Conservation (phyloP, 495 filamentous ascomycete genomes). For the Podospora pseudocomata region DNA sequence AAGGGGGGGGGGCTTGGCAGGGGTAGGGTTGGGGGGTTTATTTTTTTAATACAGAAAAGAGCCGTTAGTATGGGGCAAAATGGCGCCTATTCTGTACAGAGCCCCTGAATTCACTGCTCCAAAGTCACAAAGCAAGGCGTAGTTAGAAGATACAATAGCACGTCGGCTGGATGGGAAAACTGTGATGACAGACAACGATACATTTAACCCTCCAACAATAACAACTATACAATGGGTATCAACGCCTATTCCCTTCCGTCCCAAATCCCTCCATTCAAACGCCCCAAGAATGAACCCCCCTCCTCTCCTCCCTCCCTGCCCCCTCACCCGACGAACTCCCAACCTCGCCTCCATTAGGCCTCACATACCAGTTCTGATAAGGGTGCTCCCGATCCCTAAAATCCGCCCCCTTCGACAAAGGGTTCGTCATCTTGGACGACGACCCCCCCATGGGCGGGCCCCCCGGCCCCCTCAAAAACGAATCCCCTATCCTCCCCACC, state of each 20-base stretch:
- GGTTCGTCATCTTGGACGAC: neutral
- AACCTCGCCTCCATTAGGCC: neutral
- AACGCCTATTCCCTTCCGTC: neutral
- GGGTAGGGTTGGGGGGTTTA: neutral
- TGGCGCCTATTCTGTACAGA: too few relatives aligned
- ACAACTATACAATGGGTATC: neutral
- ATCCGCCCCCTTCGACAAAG: conserved; percentile 1
- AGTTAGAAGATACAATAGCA: too few relatives aligned
- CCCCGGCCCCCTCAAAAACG: neutral
- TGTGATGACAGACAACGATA: neutral
- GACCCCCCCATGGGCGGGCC: neutral
- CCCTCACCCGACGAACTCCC: neutral
- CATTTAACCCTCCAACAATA: neutral
- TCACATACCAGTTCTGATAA: conserved; percentile 3
- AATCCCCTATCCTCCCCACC: neutral
- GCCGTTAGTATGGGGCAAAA: too few relatives aligned
- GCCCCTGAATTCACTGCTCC: too few relatives aligned
- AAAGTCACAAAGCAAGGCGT: too few relatives aligned
- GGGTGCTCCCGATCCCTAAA: neutral
- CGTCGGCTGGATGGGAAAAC: too few relatives aligned
- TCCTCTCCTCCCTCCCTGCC: neutral
- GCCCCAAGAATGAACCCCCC: neutral
- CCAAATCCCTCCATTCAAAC: neutral
- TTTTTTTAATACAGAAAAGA: too few relatives aligned
- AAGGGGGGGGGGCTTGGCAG: neutral